phyloP scores from a whole-genome alignment of 306 rosid genomes.

The Geum urbanum region DNA sequence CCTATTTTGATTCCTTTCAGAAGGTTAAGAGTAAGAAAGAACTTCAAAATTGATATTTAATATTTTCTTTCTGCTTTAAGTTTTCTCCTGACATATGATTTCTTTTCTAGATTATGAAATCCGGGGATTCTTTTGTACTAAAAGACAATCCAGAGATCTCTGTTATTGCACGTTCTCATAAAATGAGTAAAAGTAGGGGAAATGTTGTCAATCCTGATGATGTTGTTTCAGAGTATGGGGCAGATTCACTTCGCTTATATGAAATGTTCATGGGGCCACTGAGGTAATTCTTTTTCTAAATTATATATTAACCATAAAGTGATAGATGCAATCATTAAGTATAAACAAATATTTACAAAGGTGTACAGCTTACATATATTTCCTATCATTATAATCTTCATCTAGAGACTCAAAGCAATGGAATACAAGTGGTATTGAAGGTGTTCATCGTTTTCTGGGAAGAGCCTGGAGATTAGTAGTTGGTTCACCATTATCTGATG shows the following conservation, averaged over 20 bases:
- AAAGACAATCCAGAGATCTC: slow-evolving; percentile 73
- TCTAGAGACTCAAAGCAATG: slow-evolving; percentile 82
- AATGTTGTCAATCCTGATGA: slow-evolving; percentile 95
- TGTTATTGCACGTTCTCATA: slow-evolving; percentile 77
- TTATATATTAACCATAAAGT: neutral
- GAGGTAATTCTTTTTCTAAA: slow-evolving; percentile 46
- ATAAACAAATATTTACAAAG: neutral
- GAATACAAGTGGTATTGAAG: slow-evolving; percentile 96
- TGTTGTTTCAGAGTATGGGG: slow-evolving; percentile 88
- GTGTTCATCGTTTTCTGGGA: slow-evolving; percentile 87
- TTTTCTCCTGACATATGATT: slow-evolving; percentile 13
- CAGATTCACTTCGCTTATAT: slow-evolving; percentile 92
- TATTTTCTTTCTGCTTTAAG: slow-evolving; percentile 15
- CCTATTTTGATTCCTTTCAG: neutral
- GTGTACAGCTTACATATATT: slow-evolving; percentile 10
- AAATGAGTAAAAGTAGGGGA: slow-evolving; percentile 99
- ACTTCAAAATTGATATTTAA: slow-evolving; percentile 1
- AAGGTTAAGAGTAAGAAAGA: neutral
- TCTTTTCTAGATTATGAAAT: slow-evolving; percentile 58
- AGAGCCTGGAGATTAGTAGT: slow-evolving; percentile 91
- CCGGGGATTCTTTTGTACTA: slow-evolving; percentile 79
- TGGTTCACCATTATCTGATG: slow-evolving; percentile 78
- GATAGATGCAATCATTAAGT: neutral
- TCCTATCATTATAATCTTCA: slow-evolving; percentile 14
- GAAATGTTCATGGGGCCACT: slow-evolving; percentile 99